Evolutionary conservation across 345 rosid genomes (phyloP).

Genomic region (Noccaea bulbosa): DNA sequence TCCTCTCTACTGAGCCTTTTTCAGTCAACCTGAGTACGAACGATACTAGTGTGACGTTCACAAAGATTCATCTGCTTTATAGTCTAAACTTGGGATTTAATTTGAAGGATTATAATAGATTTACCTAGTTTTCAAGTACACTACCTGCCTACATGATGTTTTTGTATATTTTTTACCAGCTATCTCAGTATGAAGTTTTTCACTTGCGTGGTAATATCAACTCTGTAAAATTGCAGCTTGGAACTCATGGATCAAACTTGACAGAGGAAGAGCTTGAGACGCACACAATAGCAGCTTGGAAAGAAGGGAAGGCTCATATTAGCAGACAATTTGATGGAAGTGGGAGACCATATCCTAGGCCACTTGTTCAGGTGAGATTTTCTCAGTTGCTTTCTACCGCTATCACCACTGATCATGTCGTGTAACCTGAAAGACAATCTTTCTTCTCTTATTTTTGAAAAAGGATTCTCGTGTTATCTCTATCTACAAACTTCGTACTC

Average conservation of each 20-base stretch:
- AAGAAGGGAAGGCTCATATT: constrained; percentile 76
- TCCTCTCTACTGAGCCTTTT: too few relatives aligned
- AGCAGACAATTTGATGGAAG: constrained; percentile 71
- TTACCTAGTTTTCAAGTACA: constrained; percentile 4
- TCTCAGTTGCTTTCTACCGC: constrained; percentile 16
- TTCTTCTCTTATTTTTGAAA: constrained; percentile 7
- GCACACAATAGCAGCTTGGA: constrained; percentile 98
- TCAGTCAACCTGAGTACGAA: too few relatives aligned
- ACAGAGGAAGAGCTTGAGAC: constrained; percentile 91
- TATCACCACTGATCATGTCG: constrained; percentile 1
- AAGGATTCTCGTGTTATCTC: not conserved
- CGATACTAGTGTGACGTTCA: not conserved
- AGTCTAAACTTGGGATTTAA: not conserved
- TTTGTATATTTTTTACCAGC: constrained; percentile 25
- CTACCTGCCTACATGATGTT: constrained; percentile 7
- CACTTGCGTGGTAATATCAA: constrained; percentile 31
- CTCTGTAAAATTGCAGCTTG: constrained; percentile 60
- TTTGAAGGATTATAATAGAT: constrained; percentile 12
- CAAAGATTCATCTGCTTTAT: constrained; percentile 9
- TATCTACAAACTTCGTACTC: not conserved
- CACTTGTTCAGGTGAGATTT: constrained; percentile 62
- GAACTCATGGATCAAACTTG: constrained; percentile 80
- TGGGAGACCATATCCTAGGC: constrained; percentile 56
- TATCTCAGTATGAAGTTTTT: constrained; percentile 22
- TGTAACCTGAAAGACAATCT: not conserved